phyloP scores from a whole-genome alignment of 1,139 yeast genomes.

The Suhomyces bokatorum region DNA sequence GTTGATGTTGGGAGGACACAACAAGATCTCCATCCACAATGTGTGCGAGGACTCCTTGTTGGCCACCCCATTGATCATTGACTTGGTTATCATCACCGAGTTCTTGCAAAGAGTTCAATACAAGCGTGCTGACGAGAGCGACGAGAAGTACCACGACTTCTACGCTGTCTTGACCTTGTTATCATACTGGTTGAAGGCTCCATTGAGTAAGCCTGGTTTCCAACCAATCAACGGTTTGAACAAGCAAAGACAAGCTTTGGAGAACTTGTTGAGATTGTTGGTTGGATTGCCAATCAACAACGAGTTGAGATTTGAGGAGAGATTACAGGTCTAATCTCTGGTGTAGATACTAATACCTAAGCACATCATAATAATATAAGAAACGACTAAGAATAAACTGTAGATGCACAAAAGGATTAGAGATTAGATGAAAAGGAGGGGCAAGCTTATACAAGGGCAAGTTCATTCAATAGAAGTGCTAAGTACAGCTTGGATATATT shows the following conservation, averaged over 20 bases:
- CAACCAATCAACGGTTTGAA: slow-evolving; percentile 91
- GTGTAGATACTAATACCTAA: not conserved
- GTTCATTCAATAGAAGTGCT: too few species aligned
- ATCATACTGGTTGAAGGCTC: slow-evolving; percentile 97
- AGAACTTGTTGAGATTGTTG: slow-evolving; percentile 84
- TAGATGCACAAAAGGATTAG: too few species aligned
- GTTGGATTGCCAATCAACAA: slow-evolving; percentile 89
- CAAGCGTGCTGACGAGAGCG: slow-evolving; percentile 49
- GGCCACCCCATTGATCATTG: slow-evolving; percentile 93
- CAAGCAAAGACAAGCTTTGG: slow-evolving; percentile 91
- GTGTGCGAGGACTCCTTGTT: slow-evolving; percentile 94
- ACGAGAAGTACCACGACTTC: slow-evolving; percentile 58
- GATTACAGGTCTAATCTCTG: slow-evolving; percentile 39
- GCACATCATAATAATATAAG: not conserved
- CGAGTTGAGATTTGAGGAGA: slow-evolving; percentile 93
- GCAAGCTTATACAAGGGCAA: too few species aligned
- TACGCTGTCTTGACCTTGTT: slow-evolving; percentile 86
- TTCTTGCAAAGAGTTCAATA: slow-evolving; percentile 84
- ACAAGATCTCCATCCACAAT: slow-evolving; percentile 88
- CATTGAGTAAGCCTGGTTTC: slow-evolving; percentile 86
- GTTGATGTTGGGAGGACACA: slow-evolving; percentile 96
- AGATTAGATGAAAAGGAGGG: too few species aligned
- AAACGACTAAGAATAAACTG: too few species aligned
- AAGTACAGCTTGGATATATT: too few species aligned
- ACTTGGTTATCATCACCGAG: slow-evolving; percentile 86